Conservation (phyloP, 176 grass and related monocot species). For the Hyparrhenia diplandra region DNA sequence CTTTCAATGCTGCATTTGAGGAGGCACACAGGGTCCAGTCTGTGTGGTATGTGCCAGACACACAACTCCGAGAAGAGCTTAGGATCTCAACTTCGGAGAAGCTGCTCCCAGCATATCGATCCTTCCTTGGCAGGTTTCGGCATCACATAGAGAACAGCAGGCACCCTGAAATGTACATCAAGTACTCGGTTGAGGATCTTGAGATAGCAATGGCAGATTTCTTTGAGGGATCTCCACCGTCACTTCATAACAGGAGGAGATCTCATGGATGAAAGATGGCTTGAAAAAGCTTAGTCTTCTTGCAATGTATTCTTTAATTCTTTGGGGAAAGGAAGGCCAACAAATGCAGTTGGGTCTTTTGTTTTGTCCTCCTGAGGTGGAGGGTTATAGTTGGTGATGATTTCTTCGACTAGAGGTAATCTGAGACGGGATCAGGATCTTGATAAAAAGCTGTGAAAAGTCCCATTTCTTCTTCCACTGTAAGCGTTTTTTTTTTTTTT, state of each 20-base stretch:
- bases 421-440: constrained; percentile 39
- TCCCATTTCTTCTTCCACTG: constrained; percentile 25
- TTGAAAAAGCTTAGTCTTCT: constrained; percentile 15
- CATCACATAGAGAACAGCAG: constrained; percentile 84
- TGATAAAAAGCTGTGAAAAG: constrained; percentile 36
- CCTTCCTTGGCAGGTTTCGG: constrained; percentile 82
- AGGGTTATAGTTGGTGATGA: constrained; percentile 47
- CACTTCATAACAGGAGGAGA: constrained; percentile 48
- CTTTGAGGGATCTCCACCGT: constrained; percentile 60
- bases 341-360: not conserved
- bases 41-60: constrained; percentile 70
- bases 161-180: constrained; percentile 88
- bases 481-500: constrained; percentile 25
- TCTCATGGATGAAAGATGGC: constrained; percentile 44
- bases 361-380: constrained; percentile 17
- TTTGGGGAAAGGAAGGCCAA: constrained; percentile 21
- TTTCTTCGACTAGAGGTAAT: constrained; percentile 43
- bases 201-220: constrained; percentile 62
- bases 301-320: constrained; percentile 45
- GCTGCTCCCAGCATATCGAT: constrained; percentile 82
- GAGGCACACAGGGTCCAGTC: constrained; percentile 73
- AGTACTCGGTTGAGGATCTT: constrained; percentile 86
- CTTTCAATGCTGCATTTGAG: constrained; percentile 84
- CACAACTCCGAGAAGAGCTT: constrained; percentile 86
- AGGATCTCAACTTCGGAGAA: constrained; percentile 86